Base-by-base conservation (phyloP, 495 filamentous ascomycete species). In the Ascodesmis nigricans region DNA sequence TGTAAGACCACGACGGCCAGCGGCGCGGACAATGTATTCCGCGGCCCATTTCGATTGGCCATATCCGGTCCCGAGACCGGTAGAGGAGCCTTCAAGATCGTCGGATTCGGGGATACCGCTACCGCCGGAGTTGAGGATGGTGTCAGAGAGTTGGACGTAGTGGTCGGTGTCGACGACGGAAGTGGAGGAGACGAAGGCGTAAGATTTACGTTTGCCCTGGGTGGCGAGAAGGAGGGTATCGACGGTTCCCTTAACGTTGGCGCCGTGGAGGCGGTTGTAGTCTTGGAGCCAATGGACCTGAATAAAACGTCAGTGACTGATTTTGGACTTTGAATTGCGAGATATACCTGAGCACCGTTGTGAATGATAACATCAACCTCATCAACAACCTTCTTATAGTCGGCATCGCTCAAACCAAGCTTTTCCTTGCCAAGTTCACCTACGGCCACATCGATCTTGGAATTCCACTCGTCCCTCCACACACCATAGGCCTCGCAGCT, bases 11-110 rank as follows among this genome's bases (percentile, higher is more conserved):
- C 80, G 58, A 31, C 55, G 60, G 13, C 82, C 80, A 19, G 84
- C 84, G 49, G 76, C 78, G 11, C 75, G 63, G 30, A 83, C 67
- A 9, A 97, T 60, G 45, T 79, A 74, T 53, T 93, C 83, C 5
- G 66, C 58, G 15, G 69, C 72, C 75, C 76, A 81, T 59, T 97
- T 97, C 31, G 64, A 69, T 55, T 93, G 83, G 5, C 82, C 87
- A 47, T 97, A 97, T 4, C 84, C 87, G 0, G 77, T 91, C 47
- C 71, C 60, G 0, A 83, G 64, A 18, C 71, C 72, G 15, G 58
- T 64, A 6, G 64, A 54, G 39, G 66, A 72, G 9, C 77, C 73
- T 37, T 66, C 60, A 3, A 81, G 55, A 36, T 75, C 66, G 42
- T 81, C 75, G 0, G 58, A 54, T 49, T 81, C 75, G 17, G 58